Evolutionary conservation across 306 rosid species (phyloP).

Genomic region (Cucurbita moschata): DNA sequence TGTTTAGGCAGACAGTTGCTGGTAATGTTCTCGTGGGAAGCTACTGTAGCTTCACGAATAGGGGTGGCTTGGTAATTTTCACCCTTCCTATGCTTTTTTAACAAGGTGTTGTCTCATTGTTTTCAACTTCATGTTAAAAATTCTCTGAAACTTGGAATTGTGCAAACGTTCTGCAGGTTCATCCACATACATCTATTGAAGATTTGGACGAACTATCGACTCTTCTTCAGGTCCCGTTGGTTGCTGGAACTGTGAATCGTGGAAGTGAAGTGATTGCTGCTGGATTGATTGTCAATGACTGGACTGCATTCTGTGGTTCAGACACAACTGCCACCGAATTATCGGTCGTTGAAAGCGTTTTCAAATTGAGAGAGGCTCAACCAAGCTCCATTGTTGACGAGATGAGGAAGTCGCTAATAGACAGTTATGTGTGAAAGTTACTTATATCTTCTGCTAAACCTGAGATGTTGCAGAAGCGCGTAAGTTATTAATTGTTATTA

Average conservation of each 20-base stretch:
- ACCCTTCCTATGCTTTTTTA: background rate
- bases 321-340: constrained; percentile 95
- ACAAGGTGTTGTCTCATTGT: background rate
- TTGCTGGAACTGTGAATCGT: constrained; percentile 78
- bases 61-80: constrained; percentile 71
- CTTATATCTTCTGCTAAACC: background rate
- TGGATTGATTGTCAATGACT: constrained; percentile 77
- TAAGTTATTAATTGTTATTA: background rate
- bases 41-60: constrained; percentile 69
- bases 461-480: background rate
- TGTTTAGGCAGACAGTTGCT: constrained; percentile 87
- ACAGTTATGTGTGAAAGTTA: constrained; percentile 41
- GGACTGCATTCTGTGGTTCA: constrained; percentile 91
- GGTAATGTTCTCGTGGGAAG: constrained; percentile 90
- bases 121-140: background rate
- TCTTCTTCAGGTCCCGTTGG: constrained; percentile 89
- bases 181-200: constrained; percentile 84
- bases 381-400: constrained; percentile 78
- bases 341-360: constrained; percentile 75
- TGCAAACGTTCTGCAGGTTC: constrained; percentile 36
- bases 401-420: constrained; percentile 80
- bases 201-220: constrained; percentile 91
- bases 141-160: background rate
- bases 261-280: constrained; percentile 86
- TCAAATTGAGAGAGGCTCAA: constrained; percentile 78